Evolutionary conservation across 2,329 filamentous ascomycete species (phyloP).

Genomic region (Amauroascus verrucosus): DNA sequence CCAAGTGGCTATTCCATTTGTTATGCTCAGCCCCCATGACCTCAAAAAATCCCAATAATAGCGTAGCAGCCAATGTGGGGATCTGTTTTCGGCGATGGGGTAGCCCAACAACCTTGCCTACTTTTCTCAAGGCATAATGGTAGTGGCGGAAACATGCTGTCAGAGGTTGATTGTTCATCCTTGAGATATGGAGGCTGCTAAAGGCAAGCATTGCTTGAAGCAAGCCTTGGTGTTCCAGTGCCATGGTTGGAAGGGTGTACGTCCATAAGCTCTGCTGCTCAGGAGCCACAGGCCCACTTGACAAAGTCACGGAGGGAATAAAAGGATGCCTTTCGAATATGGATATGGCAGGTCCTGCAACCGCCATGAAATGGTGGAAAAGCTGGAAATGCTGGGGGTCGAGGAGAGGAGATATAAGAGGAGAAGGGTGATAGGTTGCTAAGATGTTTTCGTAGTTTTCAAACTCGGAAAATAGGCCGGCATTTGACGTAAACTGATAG

Average conservation of each 20-base stretch:
- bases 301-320: constrained; percentile 58
- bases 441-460: constrained; percentile 43
- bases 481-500: neutral
- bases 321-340: constrained; percentile 74
- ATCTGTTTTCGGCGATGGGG: constrained; percentile 59
- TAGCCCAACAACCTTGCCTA: constrained; percentile 65
- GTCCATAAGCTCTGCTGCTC: constrained; percentile 53
- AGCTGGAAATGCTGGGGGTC: constrained; percentile 70
- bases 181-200: constrained; percentile 77
- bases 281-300: constrained; percentile 50
- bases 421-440: constrained; percentile 56
- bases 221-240: constrained; percentile 73
- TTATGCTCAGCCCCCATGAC: constrained; percentile 89
- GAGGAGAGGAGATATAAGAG: constrained; percentile 60
- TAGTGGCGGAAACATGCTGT: constrained; percentile 88
- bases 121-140: constrained; percentile 67
- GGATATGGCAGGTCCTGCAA: constrained; percentile 76
- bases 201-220: constrained; percentile 85
- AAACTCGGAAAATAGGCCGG: constrained; percentile 37
- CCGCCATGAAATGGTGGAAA: constrained; percentile 85
- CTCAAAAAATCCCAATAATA: constrained; percentile 84
- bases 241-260: constrained; percentile 71
- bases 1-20: constrained; percentile 89
- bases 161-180: constrained; percentile 60
- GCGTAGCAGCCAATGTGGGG: constrained; percentile 75